Conservation (phyloP, 805 yeast species). For the Metschnikowia shivogae region DNA sequence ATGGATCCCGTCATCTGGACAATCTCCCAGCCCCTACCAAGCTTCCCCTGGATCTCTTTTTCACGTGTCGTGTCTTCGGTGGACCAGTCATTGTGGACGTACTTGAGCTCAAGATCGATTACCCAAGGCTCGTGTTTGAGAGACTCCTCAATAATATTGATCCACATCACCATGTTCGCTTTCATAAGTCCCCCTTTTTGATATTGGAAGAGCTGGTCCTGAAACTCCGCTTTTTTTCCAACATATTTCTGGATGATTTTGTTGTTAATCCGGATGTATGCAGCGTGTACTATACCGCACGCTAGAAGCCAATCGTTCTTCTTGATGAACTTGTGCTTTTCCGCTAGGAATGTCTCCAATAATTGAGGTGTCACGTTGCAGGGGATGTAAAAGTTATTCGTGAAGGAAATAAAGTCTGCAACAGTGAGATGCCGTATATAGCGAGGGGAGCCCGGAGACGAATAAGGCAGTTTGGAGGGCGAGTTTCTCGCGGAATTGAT, state of each 20-base stretch:
- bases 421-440: conserved; percentile 23
- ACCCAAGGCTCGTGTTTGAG: conserved; percentile 62
- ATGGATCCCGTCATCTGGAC: conserved; percentile 32
- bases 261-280: conserved; percentile 52
- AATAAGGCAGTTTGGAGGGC: conserved; percentile 6
- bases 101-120: conserved; percentile 46
- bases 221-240: conserved; percentile 46
- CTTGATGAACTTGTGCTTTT: conserved; percentile 47
- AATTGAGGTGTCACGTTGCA: conserved; percentile 46
- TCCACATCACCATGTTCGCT: conserved; percentile 50
- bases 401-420: conserved; percentile 41
- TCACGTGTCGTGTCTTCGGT: conserved; percentile 18
- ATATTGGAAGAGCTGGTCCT: conserved; percentile 47
- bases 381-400: conserved; percentile 64
- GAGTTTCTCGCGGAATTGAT: conserved; percentile 13
- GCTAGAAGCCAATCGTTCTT: conserved; percentile 66
- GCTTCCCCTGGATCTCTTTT: conserved; percentile 26
- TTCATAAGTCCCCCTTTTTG: conserved; percentile 52
- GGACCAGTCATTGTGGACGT: conserved; percentile 31
- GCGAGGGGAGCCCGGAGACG: conserved; percentile 8
- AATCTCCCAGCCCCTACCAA: conserved; percentile 32
- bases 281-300: conserved; percentile 61
- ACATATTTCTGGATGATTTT: conserved; percentile 41
- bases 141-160: conserved; percentile 49
- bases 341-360: conserved; percentile 46